Conservation (phyloP, 2,329 filamentous ascomycete species). For the Aspergillus sp. region DNA sequence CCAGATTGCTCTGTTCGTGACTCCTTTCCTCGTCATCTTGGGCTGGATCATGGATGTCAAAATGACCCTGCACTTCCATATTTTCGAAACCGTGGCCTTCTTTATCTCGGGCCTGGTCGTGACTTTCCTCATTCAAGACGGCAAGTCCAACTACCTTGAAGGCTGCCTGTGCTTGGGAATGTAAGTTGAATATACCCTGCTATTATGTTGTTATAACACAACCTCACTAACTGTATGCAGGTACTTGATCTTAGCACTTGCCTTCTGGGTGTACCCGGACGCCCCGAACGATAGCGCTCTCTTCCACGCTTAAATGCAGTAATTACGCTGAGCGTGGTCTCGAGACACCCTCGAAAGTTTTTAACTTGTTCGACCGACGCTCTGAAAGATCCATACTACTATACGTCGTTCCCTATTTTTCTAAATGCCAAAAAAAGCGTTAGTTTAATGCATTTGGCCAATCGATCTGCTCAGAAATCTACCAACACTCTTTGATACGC, state of each 20-base stretch:
- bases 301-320: conserved; percentile 2
- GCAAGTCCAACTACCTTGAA: conserved; percentile 81
- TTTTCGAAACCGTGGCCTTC: conserved; percentile 75
- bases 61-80: conserved; percentile 80
- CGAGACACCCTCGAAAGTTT: not conserved
- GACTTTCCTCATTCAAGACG: conserved; percentile 72
- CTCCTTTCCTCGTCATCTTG: conserved; percentile 74
- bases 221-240: conserved; percentile 17
- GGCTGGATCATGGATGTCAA: conserved; percentile 72
- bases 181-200: conserved; percentile 36
- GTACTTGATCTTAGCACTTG: conserved; percentile 48
- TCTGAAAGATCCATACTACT: not conserved
- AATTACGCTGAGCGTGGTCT: not conserved
- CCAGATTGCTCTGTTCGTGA: conserved; percentile 79
- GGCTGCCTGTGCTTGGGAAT: conserved; percentile 68
- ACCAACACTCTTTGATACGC: not conserved
- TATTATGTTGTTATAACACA: not conserved
- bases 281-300: conserved; percentile 24
- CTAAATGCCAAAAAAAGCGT: not conserved
- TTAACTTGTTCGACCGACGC: not conserved
- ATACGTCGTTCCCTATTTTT: not conserved
- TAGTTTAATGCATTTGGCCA: not conserved
- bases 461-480: not conserved
- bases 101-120: conserved; percentile 74
- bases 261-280: conserved; percentile 52